A percentile compares a stretch with the other conserved stretches of the same genome.
Conservation (phyloP, 2,329 filamentous ascomycete genomes). For the Ascochyta pisi region DNA sequence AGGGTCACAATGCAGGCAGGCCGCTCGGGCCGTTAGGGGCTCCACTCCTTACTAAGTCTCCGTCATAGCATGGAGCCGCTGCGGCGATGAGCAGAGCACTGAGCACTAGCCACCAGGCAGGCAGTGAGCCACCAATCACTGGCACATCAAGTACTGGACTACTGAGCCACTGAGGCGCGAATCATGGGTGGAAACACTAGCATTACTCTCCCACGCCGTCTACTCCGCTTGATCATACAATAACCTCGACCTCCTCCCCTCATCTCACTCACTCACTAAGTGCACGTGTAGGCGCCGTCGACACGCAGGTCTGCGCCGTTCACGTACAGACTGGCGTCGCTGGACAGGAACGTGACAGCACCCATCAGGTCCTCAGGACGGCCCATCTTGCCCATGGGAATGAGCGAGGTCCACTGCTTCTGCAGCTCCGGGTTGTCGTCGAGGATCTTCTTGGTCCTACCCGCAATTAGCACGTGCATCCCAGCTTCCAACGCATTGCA, state of each 20-base stretch:
- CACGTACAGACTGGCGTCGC: slow-evolving; percentile 66
- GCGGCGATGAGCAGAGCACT: neutral
- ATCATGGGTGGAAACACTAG: neutral
- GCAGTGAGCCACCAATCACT: no score
- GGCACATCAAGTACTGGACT: no score
- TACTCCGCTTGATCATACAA: neutral
- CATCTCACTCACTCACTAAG: slow-evolving; percentile 49
- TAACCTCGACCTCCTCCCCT: no score
- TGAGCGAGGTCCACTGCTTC: slow-evolving; percentile 88
- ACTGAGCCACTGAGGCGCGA: slow-evolving; percentile 1
- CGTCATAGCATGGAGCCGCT: slow-evolving; percentile 1
- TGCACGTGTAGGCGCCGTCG: slow-evolving; percentile 88
- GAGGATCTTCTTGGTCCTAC: slow-evolving; percentile 89
- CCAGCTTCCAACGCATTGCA: slow-evolving; percentile 13
- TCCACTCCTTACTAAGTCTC: slow-evolving; percentile 4
- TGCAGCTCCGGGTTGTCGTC: slow-evolving; percentile 91
- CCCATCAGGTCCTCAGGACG: slow-evolving; percentile 91
- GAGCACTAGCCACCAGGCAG: no score
- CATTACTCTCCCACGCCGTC: neutral
- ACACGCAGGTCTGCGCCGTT: slow-evolving; percentile 77
- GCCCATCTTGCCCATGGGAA: slow-evolving; percentile 94
- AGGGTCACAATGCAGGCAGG: slow-evolving; percentile 12
- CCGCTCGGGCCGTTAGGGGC: slow-evolving; percentile 13
- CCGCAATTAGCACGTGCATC: slow-evolving; percentile 20
- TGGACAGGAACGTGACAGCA: slow-evolving; percentile 84